Evolutionary conservation across 208 protist genomes (phyloP).

Genomic region (Herpetomonas samuelpessoai): DNA sequence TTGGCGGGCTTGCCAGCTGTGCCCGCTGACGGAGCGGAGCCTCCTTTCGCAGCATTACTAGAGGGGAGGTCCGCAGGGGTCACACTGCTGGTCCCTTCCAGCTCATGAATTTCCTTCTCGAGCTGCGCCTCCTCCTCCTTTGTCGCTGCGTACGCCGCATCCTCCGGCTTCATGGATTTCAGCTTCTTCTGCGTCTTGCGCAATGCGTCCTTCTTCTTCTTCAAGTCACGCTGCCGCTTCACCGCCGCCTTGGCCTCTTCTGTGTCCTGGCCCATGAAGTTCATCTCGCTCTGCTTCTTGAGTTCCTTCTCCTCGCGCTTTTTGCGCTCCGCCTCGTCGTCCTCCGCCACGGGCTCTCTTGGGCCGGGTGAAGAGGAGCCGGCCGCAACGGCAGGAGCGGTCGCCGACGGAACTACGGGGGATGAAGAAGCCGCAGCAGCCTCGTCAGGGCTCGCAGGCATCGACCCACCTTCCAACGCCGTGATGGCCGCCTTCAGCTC

Average conservation of each 20-base stretch:
- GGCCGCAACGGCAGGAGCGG: background rate
- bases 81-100: background rate
- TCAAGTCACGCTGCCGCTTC: slow-evolving; percentile 54
- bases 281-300: slow-evolving; percentile 22
- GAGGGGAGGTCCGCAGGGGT: background rate
- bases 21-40: background rate
- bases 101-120: slow-evolving; percentile 1
- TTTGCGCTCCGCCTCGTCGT: slow-evolving; percentile 10
- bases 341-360: slow-evolving; percentile 8
- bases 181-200: slow-evolving; percentile 51
- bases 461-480: background rate
- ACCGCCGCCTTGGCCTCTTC: slow-evolving; percentile 34
- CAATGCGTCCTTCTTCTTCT: slow-evolving; percentile 52
- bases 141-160: slow-evolving; percentile 18
- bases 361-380: background rate
- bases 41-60: background rate
- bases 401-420: too few species aligned
- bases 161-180: slow-evolving; percentile 26
- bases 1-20: background rate
- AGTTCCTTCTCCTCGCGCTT: slow-evolving; percentile 23
- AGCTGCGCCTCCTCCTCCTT: slow-evolving; percentile 35
- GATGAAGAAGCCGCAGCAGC: too few species aligned
- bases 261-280: slow-evolving; percentile 29
- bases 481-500: background rate
- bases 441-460: too few species aligned